Conservation (phyloP, 2,329 filamentous ascomycete genomes). For the Niveomyces coronatus region DNA sequence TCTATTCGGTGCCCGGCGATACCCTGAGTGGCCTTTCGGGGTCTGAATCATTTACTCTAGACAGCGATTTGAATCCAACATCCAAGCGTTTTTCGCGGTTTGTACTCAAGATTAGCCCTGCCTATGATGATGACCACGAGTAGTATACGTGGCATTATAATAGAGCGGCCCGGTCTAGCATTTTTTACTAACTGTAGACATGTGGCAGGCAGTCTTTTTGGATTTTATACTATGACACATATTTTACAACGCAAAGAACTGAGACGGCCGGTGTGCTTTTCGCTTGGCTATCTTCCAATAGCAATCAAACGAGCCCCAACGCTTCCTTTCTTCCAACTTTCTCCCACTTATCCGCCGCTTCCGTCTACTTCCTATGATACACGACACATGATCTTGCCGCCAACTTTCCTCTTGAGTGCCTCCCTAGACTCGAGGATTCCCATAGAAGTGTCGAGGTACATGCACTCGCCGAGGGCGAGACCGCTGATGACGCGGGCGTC, state of each 20-base stretch:
- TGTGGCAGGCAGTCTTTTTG: too few species aligned
- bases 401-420: constrained; percentile 68
- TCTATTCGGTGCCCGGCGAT: constrained; percentile 7
- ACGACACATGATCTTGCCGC: constrained; percentile 70
- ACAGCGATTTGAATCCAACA: constrained; percentile 7
- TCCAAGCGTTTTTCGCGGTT: constrained; percentile 3
- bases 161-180: too few species aligned
- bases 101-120: too few species aligned
- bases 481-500: constrained; percentile 62
- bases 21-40: not conserved
- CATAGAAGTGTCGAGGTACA: constrained; percentile 68
- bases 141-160: too few species aligned
- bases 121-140: too few species aligned
- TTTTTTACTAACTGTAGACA: too few species aligned
- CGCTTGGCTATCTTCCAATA: too few species aligned
- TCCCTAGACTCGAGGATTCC: constrained; percentile 76
- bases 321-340: not conserved
- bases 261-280: too few species aligned
- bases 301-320: not conserved
- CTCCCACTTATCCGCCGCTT: constrained; percentile 1
- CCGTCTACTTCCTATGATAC: constrained; percentile 34
- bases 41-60: constrained; percentile 1
- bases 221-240: too few species aligned
- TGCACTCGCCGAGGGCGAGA: constrained; percentile 67
- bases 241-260: too few species aligned